phyloP scores from a whole-genome alignment of 208 protist genomes.

The Crithidia bombi region DNA sequence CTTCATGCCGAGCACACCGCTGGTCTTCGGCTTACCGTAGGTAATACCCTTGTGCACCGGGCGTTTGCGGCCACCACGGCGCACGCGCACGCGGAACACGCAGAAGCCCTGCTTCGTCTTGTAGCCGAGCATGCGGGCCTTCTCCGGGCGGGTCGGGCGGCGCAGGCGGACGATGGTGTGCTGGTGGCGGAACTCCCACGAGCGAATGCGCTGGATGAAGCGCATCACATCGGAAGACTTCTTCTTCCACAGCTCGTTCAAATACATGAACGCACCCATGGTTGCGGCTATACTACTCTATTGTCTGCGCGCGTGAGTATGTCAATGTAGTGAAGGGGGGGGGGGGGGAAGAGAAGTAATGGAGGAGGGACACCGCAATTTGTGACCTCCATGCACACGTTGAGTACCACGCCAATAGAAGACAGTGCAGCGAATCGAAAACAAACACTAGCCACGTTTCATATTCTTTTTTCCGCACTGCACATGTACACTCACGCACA shows the following conservation, averaged over 20 bases:
- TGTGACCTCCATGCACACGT: background rate
- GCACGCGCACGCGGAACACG: constrained; percentile 99
- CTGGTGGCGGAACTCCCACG: constrained; percentile 99
- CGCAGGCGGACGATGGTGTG: constrained; percentile 92
- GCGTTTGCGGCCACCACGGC: constrained; percentile 98
- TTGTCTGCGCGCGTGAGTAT: constrained; percentile 7
- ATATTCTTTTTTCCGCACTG: too few species aligned
- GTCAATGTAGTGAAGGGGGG: background rate
- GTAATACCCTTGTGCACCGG: constrained; percentile 96
- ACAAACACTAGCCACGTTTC: background rate
- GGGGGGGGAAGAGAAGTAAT: background rate
- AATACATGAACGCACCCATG: constrained; percentile 99
- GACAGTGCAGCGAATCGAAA: background rate
- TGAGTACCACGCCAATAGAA: background rate
- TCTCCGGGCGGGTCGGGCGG: constrained; percentile 98
- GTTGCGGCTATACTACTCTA: constrained; percentile 39
- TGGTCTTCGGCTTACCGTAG: constrained; percentile 98
- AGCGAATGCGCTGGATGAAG: constrained; percentile 98
- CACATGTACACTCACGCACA: too few species aligned
- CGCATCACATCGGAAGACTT: constrained; percentile 99
- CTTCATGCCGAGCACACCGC: constrained; percentile 98
- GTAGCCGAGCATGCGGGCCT: constrained; percentile 99
- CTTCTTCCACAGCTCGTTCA: constrained; percentile 99
- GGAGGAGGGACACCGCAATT: background rate
- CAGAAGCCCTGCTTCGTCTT: constrained; percentile 99